A percentile compares a stretch with the other conserved stretches of the same genome.
phyloP scores from a whole-genome alignment of 352 stramenopile genomes.

The Albugo laibachii region DNA sequence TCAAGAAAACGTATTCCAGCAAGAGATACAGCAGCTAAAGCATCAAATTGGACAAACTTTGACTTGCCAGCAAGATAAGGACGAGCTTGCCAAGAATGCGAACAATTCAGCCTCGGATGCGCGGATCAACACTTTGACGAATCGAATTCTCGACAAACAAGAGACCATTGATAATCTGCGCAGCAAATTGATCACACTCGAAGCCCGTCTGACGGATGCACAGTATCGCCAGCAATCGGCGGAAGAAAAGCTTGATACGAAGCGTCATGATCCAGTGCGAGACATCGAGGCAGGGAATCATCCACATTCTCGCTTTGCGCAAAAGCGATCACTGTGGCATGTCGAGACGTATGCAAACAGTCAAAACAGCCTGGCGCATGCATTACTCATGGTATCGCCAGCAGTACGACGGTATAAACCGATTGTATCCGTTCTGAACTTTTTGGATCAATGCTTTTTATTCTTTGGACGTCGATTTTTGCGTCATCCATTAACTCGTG shows the following conservation, averaged over 20 bases:
- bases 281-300: constrained; percentile 50
- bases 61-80: background rate
- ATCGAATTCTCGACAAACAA: constrained; percentile 66
- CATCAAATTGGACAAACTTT: constrained; percentile 19
- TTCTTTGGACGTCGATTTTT: constrained; percentile 66
- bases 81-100: background rate
- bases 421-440: constrained; percentile 36
- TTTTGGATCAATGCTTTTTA: constrained; percentile 50
- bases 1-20: constrained; percentile 15
- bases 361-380: constrained; percentile 39
- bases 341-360: background rate
- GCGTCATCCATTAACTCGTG: constrained; percentile 43
- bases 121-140: constrained; percentile 59
- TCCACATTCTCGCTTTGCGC: background rate
- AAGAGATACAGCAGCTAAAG: constrained; percentile 24
- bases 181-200: constrained; percentile 42
- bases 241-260: constrained; percentile 35
- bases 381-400: constrained; percentile 38
- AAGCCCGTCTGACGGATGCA: constrained; percentile 39
- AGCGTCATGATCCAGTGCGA: constrained; percentile 30
- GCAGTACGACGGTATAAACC: constrained; percentile 48
- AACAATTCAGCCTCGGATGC: constrained; percentile 6
- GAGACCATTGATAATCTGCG: constrained; percentile 48
- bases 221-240: constrained; percentile 20
- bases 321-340: background rate